These are phyloP conservation scores for Tylopilus subfusipes DNA, from an alignment of 768 basidiomycete species.

Conservation along the genomic window DNA sequence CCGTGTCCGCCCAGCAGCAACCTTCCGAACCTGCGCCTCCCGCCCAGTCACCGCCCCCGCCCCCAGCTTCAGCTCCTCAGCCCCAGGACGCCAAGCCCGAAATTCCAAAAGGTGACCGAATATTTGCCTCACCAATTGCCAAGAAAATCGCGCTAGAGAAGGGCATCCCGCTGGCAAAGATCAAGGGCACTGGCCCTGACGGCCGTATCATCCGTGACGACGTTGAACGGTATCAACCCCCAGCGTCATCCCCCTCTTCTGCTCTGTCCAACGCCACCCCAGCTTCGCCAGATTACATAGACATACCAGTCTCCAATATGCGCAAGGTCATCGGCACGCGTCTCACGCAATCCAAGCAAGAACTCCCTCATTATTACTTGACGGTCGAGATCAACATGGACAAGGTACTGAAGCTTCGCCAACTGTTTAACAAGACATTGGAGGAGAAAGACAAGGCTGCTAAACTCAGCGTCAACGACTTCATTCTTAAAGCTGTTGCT, in stretches of 20 bases:
- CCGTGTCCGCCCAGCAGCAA: conserved; percentile 34
- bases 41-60: conserved; percentile 29
- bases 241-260: conserved; percentile 41
- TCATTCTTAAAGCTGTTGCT: conserved; percentile 91
- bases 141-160: conserved; percentile 96
- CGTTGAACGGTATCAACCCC: conserved; percentile 82
- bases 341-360: conserved; percentile 89
- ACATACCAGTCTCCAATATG: conserved; percentile 91
- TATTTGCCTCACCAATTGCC: conserved; percentile 94
- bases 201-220: conserved; percentile 95
- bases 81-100: conserved; percentile 49
- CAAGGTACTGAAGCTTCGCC: conserved; percentile 87
- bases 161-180: conserved; percentile 82
- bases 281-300: conserved; percentile 73
- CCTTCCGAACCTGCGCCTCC: conserved; percentile 43
- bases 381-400: conserved; percentile 97
- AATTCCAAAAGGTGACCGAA: conserved; percentile 66
- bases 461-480: conserved; percentile 98
- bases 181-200: conserved; percentile 92
- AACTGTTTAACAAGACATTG: conserved; percentile 91
- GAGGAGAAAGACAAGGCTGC: conserved; percentile 84
- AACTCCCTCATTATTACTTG: conserved; percentile 95
- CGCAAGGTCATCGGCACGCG: conserved; percentile 89
- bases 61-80: conserved; percentile 33
- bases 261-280: conserved; percentile 44